Evolutionary conservation across 1,139 yeast genomes (phyloP), one percentile per base, ranked within the genome.

Genomic region (Diutina siamensis): DNA sequence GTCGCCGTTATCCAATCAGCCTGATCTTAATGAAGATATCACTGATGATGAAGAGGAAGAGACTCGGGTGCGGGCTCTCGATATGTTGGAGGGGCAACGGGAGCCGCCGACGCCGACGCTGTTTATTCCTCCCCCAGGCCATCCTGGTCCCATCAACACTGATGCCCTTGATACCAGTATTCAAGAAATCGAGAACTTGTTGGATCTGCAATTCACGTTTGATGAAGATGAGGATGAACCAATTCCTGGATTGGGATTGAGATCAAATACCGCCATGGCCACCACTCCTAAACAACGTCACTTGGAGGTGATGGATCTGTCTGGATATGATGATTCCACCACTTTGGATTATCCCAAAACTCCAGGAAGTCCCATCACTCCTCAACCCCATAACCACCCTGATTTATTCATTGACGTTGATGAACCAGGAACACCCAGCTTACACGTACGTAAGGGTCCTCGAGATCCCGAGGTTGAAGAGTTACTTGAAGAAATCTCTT

Each of bases 401-500:
- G 15, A 31, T 4, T 31, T 31, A n/a, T 22, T 15, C n/a, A 10
- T 15, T 12, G 42, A 38, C 5, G 17, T 15, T 17, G 25, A 20
- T 25, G 42, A 38, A 5, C 17, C 20, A 1, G 42, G 25, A 12
- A 40, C 44, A 4, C 44, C 35, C 8, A 18, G 12, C 4, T 10
- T 28, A 15, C 52, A 54, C n/a, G 48, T 54, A n/a, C 68, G 65
- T 44, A 67, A 60, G 45, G 76, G 32, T 3, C 42, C 42, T 25
- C 42, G 42, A 3, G 42, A 71, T 50, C 60, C 72, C 0, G 76
- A 71, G 49, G 58, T 79, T n/a, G 83, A 76, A 48, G 89, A 85
- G 49, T 62, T 86, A 17, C 70, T 87, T 50, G 85, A 82, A 32
- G 92, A 83, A 50, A 72, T 86, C 25, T 76, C 77, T 35, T 87